These are phyloP conservation scores for Rhododendron molle DNA, from an alignment of 148 eudicot genomes.

Conservation along the genomic window DNA sequence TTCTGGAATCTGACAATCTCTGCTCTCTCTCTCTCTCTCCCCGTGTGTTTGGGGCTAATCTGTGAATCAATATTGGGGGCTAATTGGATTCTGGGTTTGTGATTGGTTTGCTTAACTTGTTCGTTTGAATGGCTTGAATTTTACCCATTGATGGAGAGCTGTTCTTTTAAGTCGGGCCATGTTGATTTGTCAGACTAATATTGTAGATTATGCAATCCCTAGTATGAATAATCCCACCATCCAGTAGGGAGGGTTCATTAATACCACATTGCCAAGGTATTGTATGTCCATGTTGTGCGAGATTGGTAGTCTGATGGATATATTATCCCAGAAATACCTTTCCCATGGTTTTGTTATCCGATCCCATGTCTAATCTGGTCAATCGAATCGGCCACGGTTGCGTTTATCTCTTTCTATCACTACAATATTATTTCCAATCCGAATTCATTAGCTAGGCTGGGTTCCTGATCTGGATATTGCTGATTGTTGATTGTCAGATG, in stretches of 20 bases:
- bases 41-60: neutral
- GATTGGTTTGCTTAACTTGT: neutral
- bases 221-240: neutral
- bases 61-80: neutral
- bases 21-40: neutral
- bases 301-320: neutral
- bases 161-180: neutral
- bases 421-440: neutral
- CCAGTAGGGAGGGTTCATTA: neutral
- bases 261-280: neutral
- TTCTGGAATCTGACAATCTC: neutral
- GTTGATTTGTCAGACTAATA: neutral
- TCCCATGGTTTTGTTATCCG: neutral
- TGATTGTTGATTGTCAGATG: neutral
- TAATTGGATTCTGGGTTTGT: neutral
- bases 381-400: neutral
- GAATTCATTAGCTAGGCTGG: neutral
- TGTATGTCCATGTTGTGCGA: neutral
- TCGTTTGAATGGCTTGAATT: neutral
- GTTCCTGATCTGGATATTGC: neutral
- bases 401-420: neutral
- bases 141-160: neutral
- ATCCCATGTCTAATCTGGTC: neutral
- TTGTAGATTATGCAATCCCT: neutral
- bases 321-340: neutral